Evolutionary conservation across 2,329 filamentous ascomycete genomes (phyloP).

Genomic region (Clarireedia paspali): DNA sequence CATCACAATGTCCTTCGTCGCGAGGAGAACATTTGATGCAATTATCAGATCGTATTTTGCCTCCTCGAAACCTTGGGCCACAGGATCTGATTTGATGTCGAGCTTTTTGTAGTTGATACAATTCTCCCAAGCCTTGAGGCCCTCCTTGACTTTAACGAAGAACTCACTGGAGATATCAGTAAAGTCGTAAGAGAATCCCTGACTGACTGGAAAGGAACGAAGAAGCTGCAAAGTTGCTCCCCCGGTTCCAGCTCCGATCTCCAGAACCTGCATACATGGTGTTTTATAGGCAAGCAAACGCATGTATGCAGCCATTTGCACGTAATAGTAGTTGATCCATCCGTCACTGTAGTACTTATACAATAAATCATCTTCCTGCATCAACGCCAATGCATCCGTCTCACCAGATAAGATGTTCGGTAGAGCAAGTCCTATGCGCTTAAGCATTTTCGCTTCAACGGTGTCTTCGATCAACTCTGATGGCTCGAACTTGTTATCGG

Average conservation of each 20-base stretch:
- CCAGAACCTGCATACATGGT: slow-evolving; percentile 27
- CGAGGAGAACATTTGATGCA: slow-evolving; percentile 21
- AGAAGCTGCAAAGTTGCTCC: neutral
- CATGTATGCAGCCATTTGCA: neutral
- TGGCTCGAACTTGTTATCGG: too few species aligned
- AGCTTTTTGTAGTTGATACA: slow-evolving; percentile 16
- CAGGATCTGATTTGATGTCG: slow-evolving; percentile 28
- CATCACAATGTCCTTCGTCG: slow-evolving; percentile 15
- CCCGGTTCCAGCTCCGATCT: slow-evolving; percentile 11
- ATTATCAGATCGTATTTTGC: slow-evolving; percentile 24
- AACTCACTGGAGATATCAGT: slow-evolving; percentile 1
- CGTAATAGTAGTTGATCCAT: neutral
- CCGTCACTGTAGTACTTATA: neutral
- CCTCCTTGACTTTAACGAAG: neutral
- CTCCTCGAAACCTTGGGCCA: slow-evolving; percentile 29
- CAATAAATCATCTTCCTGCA: neutral
- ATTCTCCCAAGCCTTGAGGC: neutral
- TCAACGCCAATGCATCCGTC: neutral
- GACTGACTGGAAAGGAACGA: neutral
- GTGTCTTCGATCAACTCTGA: too few species aligned
- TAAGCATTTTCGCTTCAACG: neutral
- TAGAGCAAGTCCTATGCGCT: neutral
- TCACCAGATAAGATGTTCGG: neutral
- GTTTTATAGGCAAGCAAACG: slow-evolving; percentile 11
- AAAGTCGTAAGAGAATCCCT: neutral